These are phyloP conservation scores for Fraxinus albicans DNA, from an alignment of 305 asterid species.

Conservation along the genomic window DNA sequence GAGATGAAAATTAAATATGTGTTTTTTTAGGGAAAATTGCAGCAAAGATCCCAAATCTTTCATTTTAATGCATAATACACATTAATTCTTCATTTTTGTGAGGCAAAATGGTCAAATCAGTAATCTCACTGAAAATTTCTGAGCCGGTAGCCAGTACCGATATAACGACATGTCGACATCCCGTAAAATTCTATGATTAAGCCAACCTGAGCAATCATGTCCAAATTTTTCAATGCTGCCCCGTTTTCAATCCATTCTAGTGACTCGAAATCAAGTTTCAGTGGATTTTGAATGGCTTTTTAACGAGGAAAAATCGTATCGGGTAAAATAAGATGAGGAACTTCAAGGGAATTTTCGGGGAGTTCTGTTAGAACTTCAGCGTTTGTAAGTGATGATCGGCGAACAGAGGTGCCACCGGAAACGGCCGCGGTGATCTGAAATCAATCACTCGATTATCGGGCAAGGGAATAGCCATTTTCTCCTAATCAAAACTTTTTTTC, in stretches of 20 bases:
- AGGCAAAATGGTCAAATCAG: too few relatives aligned
- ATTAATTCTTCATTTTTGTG: too few relatives aligned
- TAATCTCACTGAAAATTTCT: conserved; percentile 39
- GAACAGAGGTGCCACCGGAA: conserved; percentile 75
- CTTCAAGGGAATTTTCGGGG: conserved; percentile 56
- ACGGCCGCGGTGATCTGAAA: conserved; percentile 89
- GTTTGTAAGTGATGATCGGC: conserved; percentile 53
- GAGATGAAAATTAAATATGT: too few relatives aligned
- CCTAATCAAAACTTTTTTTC: not conserved
- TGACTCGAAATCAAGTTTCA: conserved; percentile 45
- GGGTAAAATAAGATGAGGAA: conserved; percentile 71
- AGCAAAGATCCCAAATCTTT: too few relatives aligned
- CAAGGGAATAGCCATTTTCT: conserved; percentile 30
- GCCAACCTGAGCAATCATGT: conserved; percentile 46
- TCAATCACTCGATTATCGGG: conserved; percentile 42
- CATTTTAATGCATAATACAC: too few relatives aligned
- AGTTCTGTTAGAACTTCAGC: conserved; percentile 65
- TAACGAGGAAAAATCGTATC: conserved; percentile 68
- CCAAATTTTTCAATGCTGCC: conserved; percentile 27
- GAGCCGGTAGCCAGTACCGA: too few relatives aligned
- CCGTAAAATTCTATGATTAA: conserved; percentile 82
- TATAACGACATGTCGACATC: too few relatives aligned
- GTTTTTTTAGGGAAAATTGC: too few relatives aligned
- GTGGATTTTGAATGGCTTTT: conserved; percentile 43
- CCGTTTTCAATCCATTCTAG: conserved; percentile 22